Evolutionary conservation across 2,329 filamentous ascomycete species (phyloP).

Genomic region (Hymenoscyphus scutula): DNA sequence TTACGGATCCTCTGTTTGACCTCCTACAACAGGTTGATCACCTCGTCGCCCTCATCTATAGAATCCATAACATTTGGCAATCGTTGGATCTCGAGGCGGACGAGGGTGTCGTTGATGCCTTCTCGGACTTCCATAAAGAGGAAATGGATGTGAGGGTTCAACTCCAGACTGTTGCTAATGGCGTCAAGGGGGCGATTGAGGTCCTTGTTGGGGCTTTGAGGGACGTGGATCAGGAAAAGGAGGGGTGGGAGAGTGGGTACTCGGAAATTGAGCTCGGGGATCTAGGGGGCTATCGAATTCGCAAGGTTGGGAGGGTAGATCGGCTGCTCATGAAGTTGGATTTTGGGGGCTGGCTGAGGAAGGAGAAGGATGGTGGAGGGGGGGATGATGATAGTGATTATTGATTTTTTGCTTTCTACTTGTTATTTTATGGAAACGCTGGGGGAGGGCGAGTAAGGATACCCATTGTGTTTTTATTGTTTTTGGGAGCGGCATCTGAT

Average conservation of each 20-base stretch:
- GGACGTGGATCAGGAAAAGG: slow-evolving; percentile 49
- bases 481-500: too few relatives aligned
- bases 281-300: slow-evolving; percentile 61
- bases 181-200: slow-evolving; percentile 66
- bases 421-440: too few relatives aligned
- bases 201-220: slow-evolving; percentile 54
- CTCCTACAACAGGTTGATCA: slow-evolving; percentile 76
- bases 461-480: too few relatives aligned
- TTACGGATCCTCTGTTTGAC: slow-evolving; percentile 63
- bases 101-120: slow-evolving; percentile 75
- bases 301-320: slow-evolving; percentile 76
- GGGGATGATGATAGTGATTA: slow-evolving; percentile 22
- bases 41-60: slow-evolving; percentile 72
- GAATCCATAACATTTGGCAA: slow-evolving; percentile 73
- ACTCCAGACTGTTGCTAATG: slow-evolving; percentile 60
- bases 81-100: slow-evolving; percentile 79
- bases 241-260: slow-evolving; percentile 37
- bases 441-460: too few relatives aligned
- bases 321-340: slow-evolving; percentile 89
- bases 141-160: slow-evolving; percentile 65
- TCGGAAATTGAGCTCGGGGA: slow-evolving; percentile 39
- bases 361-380: slow-evolving; percentile 15
- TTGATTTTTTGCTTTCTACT: not conserved
- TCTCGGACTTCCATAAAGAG: slow-evolving; percentile 69
- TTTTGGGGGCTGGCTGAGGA: slow-evolving; percentile 38